Conservation (phyloP, 2,329 filamentous ascomycete genomes). For the Aspergillus pseudonomiae region DNA sequence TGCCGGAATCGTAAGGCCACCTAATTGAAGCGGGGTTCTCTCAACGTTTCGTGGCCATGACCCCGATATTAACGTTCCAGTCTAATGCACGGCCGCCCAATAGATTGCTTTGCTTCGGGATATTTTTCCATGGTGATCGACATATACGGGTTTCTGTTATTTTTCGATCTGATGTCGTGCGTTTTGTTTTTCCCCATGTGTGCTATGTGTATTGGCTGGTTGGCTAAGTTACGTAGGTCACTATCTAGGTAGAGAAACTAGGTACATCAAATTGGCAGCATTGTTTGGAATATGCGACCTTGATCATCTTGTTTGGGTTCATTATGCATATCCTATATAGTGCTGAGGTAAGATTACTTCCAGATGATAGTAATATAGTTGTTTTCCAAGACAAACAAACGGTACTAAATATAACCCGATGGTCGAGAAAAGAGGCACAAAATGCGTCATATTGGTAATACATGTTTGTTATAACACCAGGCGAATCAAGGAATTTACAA, state of each 20-base stretch:
- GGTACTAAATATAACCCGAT: not conserved
- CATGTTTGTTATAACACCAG: conserved; percentile 20
- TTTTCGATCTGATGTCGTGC: not conserved
- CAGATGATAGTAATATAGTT: not conserved
- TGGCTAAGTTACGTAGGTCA: no score
- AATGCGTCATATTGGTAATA: conserved; percentile 22
- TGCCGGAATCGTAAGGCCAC: not conserved
- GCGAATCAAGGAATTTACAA: conserved; percentile 26
- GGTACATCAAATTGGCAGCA: no score
- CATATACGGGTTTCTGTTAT: not conserved
- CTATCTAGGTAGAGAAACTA: no score
- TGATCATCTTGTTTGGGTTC: no score
- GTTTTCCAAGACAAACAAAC: not conserved
- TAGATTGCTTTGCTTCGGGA: not conserved
- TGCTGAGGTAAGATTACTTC: not conserved
- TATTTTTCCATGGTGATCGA: not conserved
- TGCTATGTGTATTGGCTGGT: no score
- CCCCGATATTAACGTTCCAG: not conserved
- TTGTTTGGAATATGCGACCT: no score
- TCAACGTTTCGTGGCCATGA: not conserved
- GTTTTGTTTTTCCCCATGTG: no score
- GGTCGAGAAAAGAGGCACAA: not conserved
- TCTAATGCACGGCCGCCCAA: not conserved
- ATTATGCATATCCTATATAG: not conserved
- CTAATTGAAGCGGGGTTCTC: not conserved